These are phyloP conservation scores for Quercus parvula DNA, from an alignment of 306 rosid genomes.

Conservation along the genomic window DNA sequence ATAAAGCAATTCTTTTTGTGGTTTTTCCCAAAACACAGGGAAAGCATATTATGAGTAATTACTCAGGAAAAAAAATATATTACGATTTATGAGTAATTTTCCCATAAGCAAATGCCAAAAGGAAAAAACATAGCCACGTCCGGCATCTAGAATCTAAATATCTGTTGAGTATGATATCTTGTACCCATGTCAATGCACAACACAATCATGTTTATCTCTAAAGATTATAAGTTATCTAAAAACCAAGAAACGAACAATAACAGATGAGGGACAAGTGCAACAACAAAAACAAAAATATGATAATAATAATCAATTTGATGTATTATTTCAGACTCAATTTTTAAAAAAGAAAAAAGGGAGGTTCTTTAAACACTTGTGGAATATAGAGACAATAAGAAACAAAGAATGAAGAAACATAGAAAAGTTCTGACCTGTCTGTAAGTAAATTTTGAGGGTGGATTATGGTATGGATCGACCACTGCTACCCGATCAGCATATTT, in stretches of 20 bases:
- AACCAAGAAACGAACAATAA: neutral
- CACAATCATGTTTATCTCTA: neutral
- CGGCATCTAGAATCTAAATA: neutral
- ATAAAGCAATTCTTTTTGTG: neutral
- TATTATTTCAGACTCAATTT: neutral
- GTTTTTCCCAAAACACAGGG: neutral
- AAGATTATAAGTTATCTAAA: neutral
- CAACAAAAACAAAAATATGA: neutral
- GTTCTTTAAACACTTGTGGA: neutral
- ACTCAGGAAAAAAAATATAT: too few species aligned
- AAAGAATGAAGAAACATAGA: neutral
- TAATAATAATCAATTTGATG: neutral
- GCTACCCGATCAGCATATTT: slow-evolving; percentile 77
- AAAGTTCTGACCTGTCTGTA: slow-evolving; percentile 52
- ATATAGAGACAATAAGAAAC: neutral
- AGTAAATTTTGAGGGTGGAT: slow-evolving; percentile 80
- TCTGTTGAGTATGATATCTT: neutral
- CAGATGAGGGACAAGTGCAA: too few species aligned
- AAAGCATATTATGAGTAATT: too few species aligned
- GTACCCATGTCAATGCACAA: neutral
- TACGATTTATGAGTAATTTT: too few species aligned
- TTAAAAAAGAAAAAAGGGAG: too few species aligned
- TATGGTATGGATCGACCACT: slow-evolving; percentile 73
- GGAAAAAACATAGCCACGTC: too few species aligned
- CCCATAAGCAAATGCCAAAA: too few species aligned